These are phyloP conservation scores for Tolypocladium nubicola DNA, from an alignment of 2,329 filamentous ascomycete species.

Conservation along the genomic window DNA sequence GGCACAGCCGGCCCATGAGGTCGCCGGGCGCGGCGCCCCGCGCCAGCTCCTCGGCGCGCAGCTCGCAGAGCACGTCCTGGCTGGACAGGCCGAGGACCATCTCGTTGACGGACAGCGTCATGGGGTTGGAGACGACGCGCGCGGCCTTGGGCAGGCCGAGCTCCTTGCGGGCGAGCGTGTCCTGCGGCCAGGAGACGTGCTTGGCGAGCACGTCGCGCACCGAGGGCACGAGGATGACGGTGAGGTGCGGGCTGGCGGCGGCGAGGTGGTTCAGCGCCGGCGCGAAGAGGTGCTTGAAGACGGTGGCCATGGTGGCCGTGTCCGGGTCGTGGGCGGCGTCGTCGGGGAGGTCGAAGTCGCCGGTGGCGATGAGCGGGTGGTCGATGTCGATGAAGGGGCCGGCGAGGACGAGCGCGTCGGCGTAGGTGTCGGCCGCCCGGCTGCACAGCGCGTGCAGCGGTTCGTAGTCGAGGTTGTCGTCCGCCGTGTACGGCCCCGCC, in stretches of 20 bases:
- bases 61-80: constrained; percentile 75
- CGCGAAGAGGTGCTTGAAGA: constrained; percentile 75
- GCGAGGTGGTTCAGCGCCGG: constrained; percentile 61
- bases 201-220: constrained; percentile 72
- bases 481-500: constrained; percentile 82
- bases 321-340: constrained; percentile 61
- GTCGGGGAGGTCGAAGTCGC: constrained; percentile 67
- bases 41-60: constrained; percentile 59
- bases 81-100: constrained; percentile 69
- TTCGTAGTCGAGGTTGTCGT: constrained; percentile 86
- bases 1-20: constrained; percentile 59
- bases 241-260: constrained; percentile 60
- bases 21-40: constrained; percentile 27
- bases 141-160: constrained; percentile 69
- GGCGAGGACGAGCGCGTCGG: constrained; percentile 68
- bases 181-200: constrained; percentile 75
- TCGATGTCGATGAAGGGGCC: constrained; percentile 90
- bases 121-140: constrained; percentile 78
- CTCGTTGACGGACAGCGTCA: constrained; percentile 83
- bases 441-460: constrained; percentile 73
- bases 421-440: constrained; percentile 62
- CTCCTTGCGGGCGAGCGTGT: constrained; percentile 54
- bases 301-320: constrained; percentile 65
- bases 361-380: constrained; percentile 74
- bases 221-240: constrained; percentile 74